Conservation (phyloP, 2,329 filamentous ascomycete species). For the Curvularia lunata region DNA sequence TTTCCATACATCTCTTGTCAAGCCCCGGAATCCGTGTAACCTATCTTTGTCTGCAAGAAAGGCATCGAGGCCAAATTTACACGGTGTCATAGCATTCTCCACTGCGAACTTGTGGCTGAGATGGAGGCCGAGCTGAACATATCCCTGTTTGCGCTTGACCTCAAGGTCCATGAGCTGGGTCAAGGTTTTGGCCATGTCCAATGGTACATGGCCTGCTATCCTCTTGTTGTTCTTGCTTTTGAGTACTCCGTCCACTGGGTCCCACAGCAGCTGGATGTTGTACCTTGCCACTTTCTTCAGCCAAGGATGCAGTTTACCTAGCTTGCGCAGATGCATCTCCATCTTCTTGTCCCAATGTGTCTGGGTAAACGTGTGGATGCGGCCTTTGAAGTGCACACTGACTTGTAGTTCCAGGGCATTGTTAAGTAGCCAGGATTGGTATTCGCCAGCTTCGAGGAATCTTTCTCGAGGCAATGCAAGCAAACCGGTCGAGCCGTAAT, state of each 20-base stretch:
- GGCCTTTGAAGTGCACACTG: slow-evolving; percentile 34
- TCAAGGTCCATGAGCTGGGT: slow-evolving; percentile 23
- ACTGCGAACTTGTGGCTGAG: slow-evolving; percentile 22
- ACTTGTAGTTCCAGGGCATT: slow-evolving; percentile 31
- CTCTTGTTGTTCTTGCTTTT: slow-evolving; percentile 24
- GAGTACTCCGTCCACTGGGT: slow-evolving; percentile 24
- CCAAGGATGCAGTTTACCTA: slow-evolving; percentile 35
- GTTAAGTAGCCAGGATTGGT: slow-evolving; percentile 29
- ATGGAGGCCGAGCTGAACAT: slow-evolving; percentile 22
- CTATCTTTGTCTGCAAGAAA: slow-evolving; percentile 7
- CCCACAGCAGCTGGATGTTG: slow-evolving; percentile 36
- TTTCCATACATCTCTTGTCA: slow-evolving; percentile 22
- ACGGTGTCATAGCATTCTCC: slow-evolving; percentile 9
- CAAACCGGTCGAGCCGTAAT: slow-evolving; percentile 30
- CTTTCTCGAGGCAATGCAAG: slow-evolving; percentile 27
- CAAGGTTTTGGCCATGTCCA: slow-evolving; percentile 28
- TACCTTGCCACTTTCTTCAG: slow-evolving; percentile 30
- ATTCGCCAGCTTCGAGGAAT: slow-evolving; percentile 38
- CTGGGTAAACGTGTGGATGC: slow-evolving; percentile 34
- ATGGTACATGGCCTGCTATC: slow-evolving; percentile 24
- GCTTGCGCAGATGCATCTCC: slow-evolving; percentile 27
- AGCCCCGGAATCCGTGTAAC: neutral
- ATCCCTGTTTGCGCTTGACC: slow-evolving; percentile 20
- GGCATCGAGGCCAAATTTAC: slow-evolving; percentile 26
- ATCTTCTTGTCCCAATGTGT: slow-evolving; percentile 40